phyloP scores from a whole-genome alignment of 176 grass and related monocot species.

The Zea mays region Zm-B73-REFERENCE-NAM-5.0 NC_050101.1:157084001-157084500 shows the following conservation, averaged over 20 bases:
- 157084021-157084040: no score
- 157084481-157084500: no score
- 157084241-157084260: no score
- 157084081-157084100: slow-evolving; percentile 66
- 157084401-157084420: slow-evolving; percentile 94
- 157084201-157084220: slow-evolving; percentile 49
- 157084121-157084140: slow-evolving; percentile 88
- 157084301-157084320: slow-evolving; percentile 94
- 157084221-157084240: no score
- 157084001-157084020: no score
- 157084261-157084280: no score
- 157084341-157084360: slow-evolving; percentile 86
- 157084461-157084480: background rate
- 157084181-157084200: slow-evolving; percentile 80
- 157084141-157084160: slow-evolving; percentile 83
- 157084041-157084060: no score
- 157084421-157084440: slow-evolving; percentile 77
- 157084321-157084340: slow-evolving; percentile 90
- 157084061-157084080: slow-evolving; percentile 66
- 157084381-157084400: slow-evolving; percentile 87
- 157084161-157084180: slow-evolving; percentile 85
- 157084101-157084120: slow-evolving; percentile 79
- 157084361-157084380: slow-evolving; percentile 98
- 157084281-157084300: slow-evolving; percentile 58
- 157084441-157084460: slow-evolving; percentile 81